Base-by-base conservation (phyloP, 306 rosid genomes). In the Sesbania bispinosa region DNA sequence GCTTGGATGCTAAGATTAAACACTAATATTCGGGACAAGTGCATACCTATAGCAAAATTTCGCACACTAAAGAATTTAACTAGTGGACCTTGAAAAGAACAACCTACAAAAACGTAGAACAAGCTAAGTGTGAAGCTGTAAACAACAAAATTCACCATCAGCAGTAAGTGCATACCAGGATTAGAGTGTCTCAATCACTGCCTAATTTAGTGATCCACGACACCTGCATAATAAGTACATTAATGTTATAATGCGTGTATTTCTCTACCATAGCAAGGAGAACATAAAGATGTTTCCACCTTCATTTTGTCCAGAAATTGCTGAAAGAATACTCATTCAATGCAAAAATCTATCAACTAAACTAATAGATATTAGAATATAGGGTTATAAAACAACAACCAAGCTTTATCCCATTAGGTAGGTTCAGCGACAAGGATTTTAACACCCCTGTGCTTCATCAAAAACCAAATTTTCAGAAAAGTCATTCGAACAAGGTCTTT, bases 151-250 rank as follows among this genome's bases (percentile, higher is more conserved):
- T 43, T 33, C 47, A 63, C 38, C 63, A 55, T 26, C 48, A 69
- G 79, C 30, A 75, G 30, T 29, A 61, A 71, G 19, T 54, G 76
- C 90, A 73, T 83, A 80, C 83, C 82, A 53, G 78, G 21, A 77
- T 53, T 55, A 42, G n/a, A n/a, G n/a, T n/a, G 63, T 75, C 67
- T 39, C 43, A 51, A 60, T 46, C 38, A 58, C 60, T 51, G 77
- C 76, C 87, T 91, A 94, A 81, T 94, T 94, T 75, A 94, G 39
- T 55, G 99, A 94, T 79, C 99, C 95, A 32, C 95, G 96, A 63
- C 99, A 94, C 86, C 99, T 91, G 88, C 68, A 73, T 20, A 30
- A 63, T 54, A 63, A 76, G 38, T 3, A 67, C 29, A 61, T 10
- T 36, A 27, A 36, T 55, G 63, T 81, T 60, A 72, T 59, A 57